Conservation (phyloP, 805 yeast genomes). For the Myxozyma geophila region DNA sequence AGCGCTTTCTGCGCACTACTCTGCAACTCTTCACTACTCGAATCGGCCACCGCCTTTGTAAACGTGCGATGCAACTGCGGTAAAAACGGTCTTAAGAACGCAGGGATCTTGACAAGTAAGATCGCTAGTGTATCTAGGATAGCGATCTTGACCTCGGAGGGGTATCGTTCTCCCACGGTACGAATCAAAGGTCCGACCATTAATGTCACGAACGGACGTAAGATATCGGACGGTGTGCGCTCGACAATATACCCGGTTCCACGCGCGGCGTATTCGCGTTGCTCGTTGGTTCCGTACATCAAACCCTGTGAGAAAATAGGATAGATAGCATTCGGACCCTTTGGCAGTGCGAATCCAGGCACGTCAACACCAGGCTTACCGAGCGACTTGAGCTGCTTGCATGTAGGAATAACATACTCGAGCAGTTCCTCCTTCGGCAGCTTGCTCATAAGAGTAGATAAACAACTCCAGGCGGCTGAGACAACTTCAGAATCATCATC, state of each 20-base stretch:
- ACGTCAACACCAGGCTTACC: constrained; percentile 59
- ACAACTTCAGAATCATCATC: constrained; percentile 69
- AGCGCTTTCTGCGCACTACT: constrained; percentile 86
- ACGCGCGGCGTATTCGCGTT: constrained; percentile 82
- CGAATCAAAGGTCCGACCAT: constrained; percentile 98
- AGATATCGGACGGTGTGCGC: constrained; percentile 70
- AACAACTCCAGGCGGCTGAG: constrained; percentile 64
- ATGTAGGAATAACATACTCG: constrained; percentile 76
- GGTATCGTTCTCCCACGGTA: constrained; percentile 94
- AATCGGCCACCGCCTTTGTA: constrained; percentile 85
- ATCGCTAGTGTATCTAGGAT: constrained; percentile 82
- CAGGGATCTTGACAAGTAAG: constrained; percentile 81
- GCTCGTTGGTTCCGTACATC: constrained; percentile 87
- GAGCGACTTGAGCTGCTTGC: constrained; percentile 67
- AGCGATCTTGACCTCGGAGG: constrained; percentile 91
- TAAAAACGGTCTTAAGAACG: constrained; percentile 88
- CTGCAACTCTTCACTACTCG: constrained; percentile 67
- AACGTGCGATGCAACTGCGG: constrained; percentile 98
- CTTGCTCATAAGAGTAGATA: constrained; percentile 66
- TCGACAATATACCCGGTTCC: constrained; percentile 87
- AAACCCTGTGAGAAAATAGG: constrained; percentile 94
- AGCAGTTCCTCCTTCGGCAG: constrained; percentile 80
- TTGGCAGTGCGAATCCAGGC: constrained; percentile 69
- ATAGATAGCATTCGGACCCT: constrained; percentile 81
- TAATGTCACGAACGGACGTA: constrained; percentile 86